Conservation (phyloP, 768 basidiomycete species). For the Cystobasidium onofrii region DNA sequence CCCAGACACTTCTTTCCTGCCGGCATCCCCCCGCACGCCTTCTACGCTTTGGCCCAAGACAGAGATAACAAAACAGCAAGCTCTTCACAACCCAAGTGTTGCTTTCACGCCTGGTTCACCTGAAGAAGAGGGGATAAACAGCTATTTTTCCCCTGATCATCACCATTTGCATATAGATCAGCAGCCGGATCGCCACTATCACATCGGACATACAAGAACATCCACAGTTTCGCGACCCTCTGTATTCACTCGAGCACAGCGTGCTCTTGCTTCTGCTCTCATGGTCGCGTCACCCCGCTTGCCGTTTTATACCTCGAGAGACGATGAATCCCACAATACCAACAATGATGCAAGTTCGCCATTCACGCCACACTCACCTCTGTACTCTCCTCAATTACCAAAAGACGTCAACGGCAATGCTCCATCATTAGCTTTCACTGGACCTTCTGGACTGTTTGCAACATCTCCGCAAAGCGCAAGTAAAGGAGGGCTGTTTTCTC, state of each 20-base stretch:
- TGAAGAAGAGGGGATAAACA: not conserved
- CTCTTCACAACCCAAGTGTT: not conserved
- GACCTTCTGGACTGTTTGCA: not conserved
- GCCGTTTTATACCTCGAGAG: not conserved
- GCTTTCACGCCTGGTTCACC: not conserved
- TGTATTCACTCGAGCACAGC: not conserved
- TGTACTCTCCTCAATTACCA: not conserved
- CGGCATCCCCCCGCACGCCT: not conserved
- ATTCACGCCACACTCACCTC: not conserved
- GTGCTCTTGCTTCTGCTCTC: not conserved
- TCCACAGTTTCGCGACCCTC: not conserved
- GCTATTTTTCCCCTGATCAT: not conserved
- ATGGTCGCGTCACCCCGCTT: conserved; percentile 16
- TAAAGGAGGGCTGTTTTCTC: conserved; percentile 3
- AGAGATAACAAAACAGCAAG: not conserved
- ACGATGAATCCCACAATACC: not conserved
- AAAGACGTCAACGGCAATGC: not conserved
- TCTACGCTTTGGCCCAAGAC: not conserved
- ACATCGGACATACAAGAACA: not conserved
- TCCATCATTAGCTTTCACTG: not conserved
- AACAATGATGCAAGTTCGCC: not conserved
- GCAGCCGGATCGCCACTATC: not conserved
- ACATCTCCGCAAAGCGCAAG: not conserved
- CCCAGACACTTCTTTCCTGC: not conserved
- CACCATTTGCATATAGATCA: not conserved